Evolutionary conservation across 805 yeast species (phyloP), one percentile per base, ranked within the genome.

Genomic region (Peterozyma xylosa): DNA sequence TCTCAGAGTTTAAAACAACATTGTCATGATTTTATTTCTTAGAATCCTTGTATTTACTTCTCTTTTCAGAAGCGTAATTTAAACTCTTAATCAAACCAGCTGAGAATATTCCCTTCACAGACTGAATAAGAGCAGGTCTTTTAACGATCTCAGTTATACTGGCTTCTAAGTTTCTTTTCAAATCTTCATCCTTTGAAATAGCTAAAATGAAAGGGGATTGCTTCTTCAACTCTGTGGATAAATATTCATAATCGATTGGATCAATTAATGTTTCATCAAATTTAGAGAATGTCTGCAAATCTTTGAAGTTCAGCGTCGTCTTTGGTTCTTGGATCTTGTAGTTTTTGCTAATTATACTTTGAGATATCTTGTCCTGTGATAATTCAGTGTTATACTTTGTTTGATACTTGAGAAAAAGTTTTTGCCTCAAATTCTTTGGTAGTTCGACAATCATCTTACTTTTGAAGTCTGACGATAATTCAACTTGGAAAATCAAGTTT

Each of bases 81-180:
- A 79, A 57, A 10, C 90, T 78, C 57, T 84, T 86, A 15, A 67
- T 57, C 1, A 85, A 41, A 1, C 99, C 99, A 1, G 98, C 96
- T 3, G 96, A 88, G 36, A 87, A 66, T 1, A 91, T 54, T 0
- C 99, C 99, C 60, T 91, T 89, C 14, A 78, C 50, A 30, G 87
- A 78, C 61, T 93, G 99, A 9, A 78, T 61, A 13, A 80, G 57
- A 13, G 96, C 86, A n/a, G 93, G 82, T 56, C 65, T 64, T 37
- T 68, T 68, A 7, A 90, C 89, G 1, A 84, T 83, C 21, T 69
- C 62, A 49, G 67, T 63, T 34, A 86, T 67, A 2, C 73, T 64
- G 3, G 59, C 44, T 45, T 57, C 48, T 50, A 76, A 56, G 43
- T 68, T 58, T 32, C 53, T 37, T 7, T 54, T 50, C 38, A 76